These are phyloP conservation scores for Colletotrichum horii DNA, from an alignment of 2,329 filamentous ascomycete species.

Conservation along the genomic window DNA sequence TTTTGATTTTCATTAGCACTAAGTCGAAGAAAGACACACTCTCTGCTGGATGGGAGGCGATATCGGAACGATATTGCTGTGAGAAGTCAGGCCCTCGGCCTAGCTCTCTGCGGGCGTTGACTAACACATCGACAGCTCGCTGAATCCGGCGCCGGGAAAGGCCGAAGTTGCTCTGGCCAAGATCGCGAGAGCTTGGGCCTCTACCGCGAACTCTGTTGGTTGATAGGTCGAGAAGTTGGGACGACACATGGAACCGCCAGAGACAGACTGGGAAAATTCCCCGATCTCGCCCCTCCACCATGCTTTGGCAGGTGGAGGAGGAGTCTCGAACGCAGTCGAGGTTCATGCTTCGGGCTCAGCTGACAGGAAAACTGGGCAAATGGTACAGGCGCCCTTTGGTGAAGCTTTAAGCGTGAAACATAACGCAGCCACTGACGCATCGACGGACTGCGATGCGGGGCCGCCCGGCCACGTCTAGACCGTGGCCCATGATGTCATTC, in stretches of 20 bases:
- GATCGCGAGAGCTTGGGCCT: background rate
- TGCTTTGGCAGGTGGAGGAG: background rate
- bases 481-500: background rate
- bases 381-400: background rate
- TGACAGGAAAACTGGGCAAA: background rate
- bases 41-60: background rate
- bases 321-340: background rate
- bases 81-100: background rate
- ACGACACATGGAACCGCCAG: background rate
- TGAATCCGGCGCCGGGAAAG: background rate
- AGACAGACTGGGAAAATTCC: background rate
- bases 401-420: slow-evolving; percentile 13
- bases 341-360: background rate
- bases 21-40: background rate
- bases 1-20: slow-evolving; percentile 1
- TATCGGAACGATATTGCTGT: background rate
- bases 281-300: background rate
- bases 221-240: background rate
- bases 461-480: background rate
- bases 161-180: background rate
- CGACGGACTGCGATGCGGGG: background rate
- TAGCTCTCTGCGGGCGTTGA: background rate
- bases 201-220: background rate
- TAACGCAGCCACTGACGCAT: slow-evolving; percentile 12
- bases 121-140: background rate